Conservation (phyloP, 371 early-diverging fungal genomes). For the Nematocida ausubeli region DNA sequence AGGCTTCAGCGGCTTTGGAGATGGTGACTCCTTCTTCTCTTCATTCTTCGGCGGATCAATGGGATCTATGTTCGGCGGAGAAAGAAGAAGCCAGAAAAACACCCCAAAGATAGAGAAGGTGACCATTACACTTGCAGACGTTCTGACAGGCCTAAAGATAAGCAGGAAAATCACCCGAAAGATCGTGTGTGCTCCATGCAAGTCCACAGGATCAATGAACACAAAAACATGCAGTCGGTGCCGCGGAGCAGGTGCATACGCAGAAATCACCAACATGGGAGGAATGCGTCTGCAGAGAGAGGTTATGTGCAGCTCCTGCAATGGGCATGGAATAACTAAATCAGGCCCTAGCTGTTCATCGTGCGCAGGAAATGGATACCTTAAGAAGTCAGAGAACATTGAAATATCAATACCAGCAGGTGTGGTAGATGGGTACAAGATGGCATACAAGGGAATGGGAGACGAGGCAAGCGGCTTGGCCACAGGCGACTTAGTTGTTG, state of each 20-base stretch:
- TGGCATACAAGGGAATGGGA: conserved; percentile 58
- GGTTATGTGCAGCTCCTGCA: conserved; percentile 57
- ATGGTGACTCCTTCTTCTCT: conserved; percentile 57
- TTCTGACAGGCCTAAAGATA: conserved; percentile 54
- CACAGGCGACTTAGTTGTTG: conserved; percentile 64
- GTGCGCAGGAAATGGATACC: conserved; percentile 62
- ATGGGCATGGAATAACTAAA: conserved; percentile 45
- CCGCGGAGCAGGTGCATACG: conserved; percentile 60
- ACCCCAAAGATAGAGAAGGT: conserved; percentile 48
- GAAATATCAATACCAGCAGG: conserved; percentile 62
- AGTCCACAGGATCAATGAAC: conserved; percentile 61
- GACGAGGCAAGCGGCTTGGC: conserved; percentile 54
- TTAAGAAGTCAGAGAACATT: conserved; percentile 30
- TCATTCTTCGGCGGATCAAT: conserved; percentile 58
- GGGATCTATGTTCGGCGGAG: conserved; percentile 49
- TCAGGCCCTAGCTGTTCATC: conserved; percentile 60
- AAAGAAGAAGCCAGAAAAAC: conserved; percentile 17
- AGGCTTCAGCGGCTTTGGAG: conserved; percentile 11
- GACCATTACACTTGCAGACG: conserved; percentile 57
- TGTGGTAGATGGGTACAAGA: conserved; percentile 42
- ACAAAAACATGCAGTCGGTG: conserved; percentile 60
- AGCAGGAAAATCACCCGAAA: conserved; percentile 59
- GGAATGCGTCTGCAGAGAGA: conserved; percentile 56
- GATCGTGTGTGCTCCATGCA: conserved; percentile 61
- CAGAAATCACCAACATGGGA: conserved; percentile 45